Conservation (phyloP, 352 stramenopile species). For the Blastocystis sp. region DNA sequence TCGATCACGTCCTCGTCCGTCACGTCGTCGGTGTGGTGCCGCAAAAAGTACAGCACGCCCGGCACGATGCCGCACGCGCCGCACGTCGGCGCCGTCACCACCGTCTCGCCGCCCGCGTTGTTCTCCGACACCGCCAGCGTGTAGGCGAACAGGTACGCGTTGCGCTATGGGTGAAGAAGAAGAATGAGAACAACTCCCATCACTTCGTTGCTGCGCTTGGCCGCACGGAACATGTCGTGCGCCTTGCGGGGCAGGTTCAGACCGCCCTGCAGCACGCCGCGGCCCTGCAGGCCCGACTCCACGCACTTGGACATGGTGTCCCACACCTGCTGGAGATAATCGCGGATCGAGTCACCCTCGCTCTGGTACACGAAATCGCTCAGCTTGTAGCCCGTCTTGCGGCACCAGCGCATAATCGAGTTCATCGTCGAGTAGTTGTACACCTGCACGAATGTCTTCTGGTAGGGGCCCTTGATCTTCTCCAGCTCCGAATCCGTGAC, state of each 20-base stretch:
- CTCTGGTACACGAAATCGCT: conserved; percentile 66
- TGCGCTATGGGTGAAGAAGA: conserved; percentile 13
- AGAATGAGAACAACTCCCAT: background rate
- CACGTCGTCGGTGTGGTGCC: conserved; percentile 56
- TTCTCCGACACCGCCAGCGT: conserved; percentile 72
- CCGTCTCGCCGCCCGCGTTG: conserved; percentile 70
- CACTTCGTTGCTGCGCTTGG: conserved; percentile 59
- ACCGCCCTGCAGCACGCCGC: conserved; percentile 68
- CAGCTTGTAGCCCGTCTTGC: conserved; percentile 59
- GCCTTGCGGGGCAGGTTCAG: conserved; percentile 71
- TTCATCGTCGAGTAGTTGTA: conserved; percentile 70
- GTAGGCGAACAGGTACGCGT: conserved; percentile 71
- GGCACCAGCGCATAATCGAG: conserved; percentile 62
- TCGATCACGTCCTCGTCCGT: conserved; percentile 71
- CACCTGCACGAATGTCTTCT: conserved; percentile 64
- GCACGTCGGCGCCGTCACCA: conserved; percentile 71
- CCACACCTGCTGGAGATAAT: conserved; percentile 70
- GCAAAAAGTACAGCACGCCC: conserved; percentile 70
- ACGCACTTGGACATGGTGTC: conserved; percentile 71
- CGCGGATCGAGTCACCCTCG: conserved; percentile 70
- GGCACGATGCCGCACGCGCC: conserved; percentile 71
- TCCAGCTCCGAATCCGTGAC: conserved; percentile 68
- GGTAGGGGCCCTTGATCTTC: conserved; percentile 60
- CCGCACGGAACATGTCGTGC: conserved; percentile 67
- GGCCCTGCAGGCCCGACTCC: conserved; percentile 69